A percentile compares a stretch with the other conserved stretches of the same genome.
phyloP scores from a whole-genome alignment of 2,329 filamentous ascomycete genomes.

The Nakataea oryzae region DNA sequence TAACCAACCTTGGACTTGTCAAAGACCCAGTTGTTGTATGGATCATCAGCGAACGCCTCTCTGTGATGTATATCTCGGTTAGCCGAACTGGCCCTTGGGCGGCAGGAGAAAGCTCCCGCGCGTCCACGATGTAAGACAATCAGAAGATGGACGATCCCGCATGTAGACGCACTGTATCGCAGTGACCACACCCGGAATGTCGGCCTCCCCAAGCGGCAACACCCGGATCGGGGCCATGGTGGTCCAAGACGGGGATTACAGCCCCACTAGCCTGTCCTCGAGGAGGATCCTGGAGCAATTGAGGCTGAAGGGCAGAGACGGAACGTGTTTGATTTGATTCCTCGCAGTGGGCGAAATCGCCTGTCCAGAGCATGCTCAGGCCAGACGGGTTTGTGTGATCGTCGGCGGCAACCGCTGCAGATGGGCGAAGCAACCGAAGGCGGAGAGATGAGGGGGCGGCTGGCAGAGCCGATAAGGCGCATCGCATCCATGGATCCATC shows the following conservation, averaged over 20 bases:
- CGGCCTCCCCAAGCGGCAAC: slow-evolving; percentile 39
- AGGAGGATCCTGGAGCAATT: background rate
- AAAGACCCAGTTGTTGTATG: slow-evolving; percentile 57
- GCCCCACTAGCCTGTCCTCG: background rate
- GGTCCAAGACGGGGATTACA: background rate
- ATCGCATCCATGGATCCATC: background rate
- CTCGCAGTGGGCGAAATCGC: background rate
- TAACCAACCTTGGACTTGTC: slow-evolving; percentile 39
- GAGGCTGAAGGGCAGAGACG: background rate
- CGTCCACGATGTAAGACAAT: too few species aligned
- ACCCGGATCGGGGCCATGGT: slow-evolving; percentile 40
- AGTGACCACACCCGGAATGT: slow-evolving; percentile 53
- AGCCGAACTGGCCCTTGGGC: background rate
- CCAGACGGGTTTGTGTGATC: background rate
- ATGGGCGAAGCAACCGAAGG: background rate
- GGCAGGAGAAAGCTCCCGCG: too few species aligned
- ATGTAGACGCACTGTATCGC: slow-evolving; percentile 41
- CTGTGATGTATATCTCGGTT: slow-evolving; percentile 7
- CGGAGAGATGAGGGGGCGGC: too few species aligned
- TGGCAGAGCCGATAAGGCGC: too few species aligned
- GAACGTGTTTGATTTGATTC: background rate
- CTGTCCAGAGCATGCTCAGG: background rate
- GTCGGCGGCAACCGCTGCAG: background rate
- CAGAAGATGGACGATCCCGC: too few species aligned
- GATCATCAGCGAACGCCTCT: slow-evolving; percentile 54